A percentile compares a stretch with the other conserved stretches of the same genome.
These are phyloP conservation scores for Chaetoscypha palmicola DNA, from an alignment of 2,329 filamentous ascomycete genomes.

Conservation along the genomic window DNA sequence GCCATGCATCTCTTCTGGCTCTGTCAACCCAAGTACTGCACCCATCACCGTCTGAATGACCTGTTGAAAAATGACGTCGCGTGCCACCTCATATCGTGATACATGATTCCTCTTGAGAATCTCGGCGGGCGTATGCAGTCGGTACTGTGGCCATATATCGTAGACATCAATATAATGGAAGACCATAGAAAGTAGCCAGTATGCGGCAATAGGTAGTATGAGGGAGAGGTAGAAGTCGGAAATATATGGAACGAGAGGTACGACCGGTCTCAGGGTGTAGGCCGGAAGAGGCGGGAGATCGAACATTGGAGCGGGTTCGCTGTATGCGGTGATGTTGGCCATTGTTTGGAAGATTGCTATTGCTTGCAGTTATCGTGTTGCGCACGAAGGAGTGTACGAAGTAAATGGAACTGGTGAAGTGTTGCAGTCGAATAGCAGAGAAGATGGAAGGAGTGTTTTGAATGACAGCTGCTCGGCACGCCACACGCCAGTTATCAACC, in stretches of 20 bases:
- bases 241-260: slow-evolving; percentile 67
- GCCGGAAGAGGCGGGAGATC: slow-evolving; percentile 77
- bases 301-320: slow-evolving; percentile 35
- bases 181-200: slow-evolving; percentile 79
- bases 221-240: slow-evolving; percentile 76
- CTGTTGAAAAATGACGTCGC: slow-evolving; percentile 89
- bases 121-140: slow-evolving; percentile 90
- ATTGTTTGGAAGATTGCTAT: slow-evolving; percentile 25
- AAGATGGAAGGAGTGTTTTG: slow-evolving; percentile 3
- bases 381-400: slow-evolving; percentile 29
- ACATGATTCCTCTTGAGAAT: slow-evolving; percentile 86
- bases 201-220: slow-evolving; percentile 70
- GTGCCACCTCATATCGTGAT: slow-evolving; percentile 73
- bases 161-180: slow-evolving; percentile 78
- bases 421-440: slow-evolving; percentile 2
- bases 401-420: background rate
- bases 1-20: slow-evolving; percentile 66
- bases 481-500: slow-evolving; percentile 10
- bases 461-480: slow-evolving; percentile 1
- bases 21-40: slow-evolving; percentile 59
- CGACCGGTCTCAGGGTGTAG: slow-evolving; percentile 66
- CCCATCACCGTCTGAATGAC: slow-evolving; percentile 75
- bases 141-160: slow-evolving; percentile 84
- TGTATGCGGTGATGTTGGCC: slow-evolving; percentile 39
- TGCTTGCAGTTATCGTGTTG: slow-evolving; percentile 29